Conservation (phyloP, 1,139 yeast species). For the Eremothecium coryli region DNA sequence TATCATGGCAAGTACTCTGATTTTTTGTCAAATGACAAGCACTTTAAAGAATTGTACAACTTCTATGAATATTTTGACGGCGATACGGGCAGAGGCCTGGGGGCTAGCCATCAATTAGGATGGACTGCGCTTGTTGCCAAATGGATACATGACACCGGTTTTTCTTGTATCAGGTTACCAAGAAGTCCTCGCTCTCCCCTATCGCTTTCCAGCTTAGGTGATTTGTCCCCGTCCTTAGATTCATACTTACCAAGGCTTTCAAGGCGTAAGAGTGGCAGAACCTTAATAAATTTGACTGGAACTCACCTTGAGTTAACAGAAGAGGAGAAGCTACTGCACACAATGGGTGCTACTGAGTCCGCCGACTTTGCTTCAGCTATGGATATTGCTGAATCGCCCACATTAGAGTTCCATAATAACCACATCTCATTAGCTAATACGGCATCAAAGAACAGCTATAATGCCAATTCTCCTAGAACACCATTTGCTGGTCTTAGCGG, state of each 20-base stretch:
- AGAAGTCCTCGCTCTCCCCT: slow-evolving; percentile 36
- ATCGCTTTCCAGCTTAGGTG: slow-evolving; percentile 11
- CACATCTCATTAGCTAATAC: too few relatives aligned
- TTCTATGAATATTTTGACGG: slow-evolving; percentile 92
- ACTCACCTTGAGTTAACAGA: slow-evolving; percentile 57
- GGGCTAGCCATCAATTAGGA: slow-evolving; percentile 94
- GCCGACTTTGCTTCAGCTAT: too few relatives aligned
- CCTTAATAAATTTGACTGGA: slow-evolving; percentile 57
- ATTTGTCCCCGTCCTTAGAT: slow-evolving; percentile 8
- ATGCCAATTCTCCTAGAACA: too few relatives aligned
- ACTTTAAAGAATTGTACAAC: slow-evolving; percentile 68
- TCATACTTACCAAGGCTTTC: slow-evolving; percentile 29
- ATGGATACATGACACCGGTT: slow-evolving; percentile 87
- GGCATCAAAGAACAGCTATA: too few relatives aligned
- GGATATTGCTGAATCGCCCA: too few relatives aligned
- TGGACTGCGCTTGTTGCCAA: slow-evolving; percentile 96
- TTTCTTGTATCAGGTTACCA: slow-evolving; percentile 47
- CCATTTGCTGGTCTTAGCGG: too few relatives aligned
- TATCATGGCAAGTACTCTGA: slow-evolving; percentile 53
- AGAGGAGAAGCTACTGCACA: slow-evolving; percentile 39
- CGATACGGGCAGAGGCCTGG: slow-evolving; percentile 90
- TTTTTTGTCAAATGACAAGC: slow-evolving; percentile 56
- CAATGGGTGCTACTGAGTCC: slow-evolving; percentile 18
- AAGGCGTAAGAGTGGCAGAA: slow-evolving; percentile 65
- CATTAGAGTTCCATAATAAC: too few relatives aligned